A percentile compares a stretch with the other conserved stretches of the same genome.
Evolutionary conservation across 257 asterid genomes (phyloP).

Genomic region (Solanum peruvianum): DNA sequence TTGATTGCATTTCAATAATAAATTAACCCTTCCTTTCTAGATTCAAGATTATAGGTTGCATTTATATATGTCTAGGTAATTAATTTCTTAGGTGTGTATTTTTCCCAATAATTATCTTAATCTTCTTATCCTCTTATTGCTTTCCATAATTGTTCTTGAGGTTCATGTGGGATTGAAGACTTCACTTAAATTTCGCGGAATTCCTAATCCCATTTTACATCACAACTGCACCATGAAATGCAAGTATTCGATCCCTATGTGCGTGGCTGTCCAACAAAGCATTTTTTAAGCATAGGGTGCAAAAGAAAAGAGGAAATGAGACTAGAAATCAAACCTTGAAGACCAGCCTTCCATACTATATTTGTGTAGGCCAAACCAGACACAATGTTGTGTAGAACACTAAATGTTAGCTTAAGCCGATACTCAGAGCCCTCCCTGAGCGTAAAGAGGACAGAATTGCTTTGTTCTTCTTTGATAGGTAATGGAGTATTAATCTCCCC

Average conservation of each 20-base stretch:
- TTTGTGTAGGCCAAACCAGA: slow-evolving; percentile 68
- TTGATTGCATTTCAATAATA: not conserved
- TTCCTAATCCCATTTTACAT: not conserved
- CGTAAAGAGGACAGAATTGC: slow-evolving; percentile 34
- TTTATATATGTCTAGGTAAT: not conserved
- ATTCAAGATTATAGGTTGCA: not conserved
- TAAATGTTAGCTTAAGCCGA: slow-evolving; percentile 53
- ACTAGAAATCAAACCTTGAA: slow-evolving; percentile 39
- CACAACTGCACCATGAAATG: not conserved
- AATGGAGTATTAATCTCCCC: slow-evolving; percentile 60
- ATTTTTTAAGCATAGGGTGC: not conserved
- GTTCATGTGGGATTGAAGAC: not conserved
- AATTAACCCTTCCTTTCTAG: not conserved
- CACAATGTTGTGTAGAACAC: slow-evolving; percentile 70
- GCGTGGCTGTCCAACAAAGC: not conserved
- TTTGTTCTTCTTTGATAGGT: slow-evolving; percentile 33
- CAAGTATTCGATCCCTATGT: not conserved
- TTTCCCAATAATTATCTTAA: not conserved
- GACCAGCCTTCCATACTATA: slow-evolving; percentile 58
- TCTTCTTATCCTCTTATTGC: not conserved
- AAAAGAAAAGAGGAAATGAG: not conserved
- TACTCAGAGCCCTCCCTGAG: slow-evolving; percentile 60
- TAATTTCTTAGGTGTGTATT: not conserved
- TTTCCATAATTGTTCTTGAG: not conserved
- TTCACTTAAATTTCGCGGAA: not conserved